A percentile compares a stretch with the other conserved stretches of the same genome.
phyloP scores from a whole-genome alignment of 176 grass and related monocot species.

The Aechmea fasciata region DNA sequence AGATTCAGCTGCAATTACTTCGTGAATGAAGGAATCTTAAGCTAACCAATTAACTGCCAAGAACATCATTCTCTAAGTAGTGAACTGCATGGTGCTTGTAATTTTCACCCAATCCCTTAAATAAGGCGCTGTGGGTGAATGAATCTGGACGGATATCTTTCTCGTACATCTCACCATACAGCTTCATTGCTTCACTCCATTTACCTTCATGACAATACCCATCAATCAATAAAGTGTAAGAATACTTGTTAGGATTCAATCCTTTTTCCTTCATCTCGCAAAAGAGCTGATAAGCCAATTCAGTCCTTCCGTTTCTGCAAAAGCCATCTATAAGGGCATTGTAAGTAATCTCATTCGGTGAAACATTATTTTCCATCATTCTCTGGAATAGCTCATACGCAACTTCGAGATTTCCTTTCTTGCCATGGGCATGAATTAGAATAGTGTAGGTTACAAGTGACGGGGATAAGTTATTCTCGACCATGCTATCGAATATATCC shows the following conservation, averaged over 20 bases:
- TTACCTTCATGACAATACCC: slow-evolving; percentile 44
- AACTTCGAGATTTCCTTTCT: slow-evolving; percentile 36
- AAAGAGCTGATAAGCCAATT: slow-evolving; percentile 56
- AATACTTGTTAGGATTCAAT: slow-evolving; percentile 57
- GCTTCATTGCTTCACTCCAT: slow-evolving; percentile 46
- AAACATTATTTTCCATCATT: slow-evolving; percentile 36
- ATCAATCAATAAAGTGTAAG: slow-evolving; percentile 60
- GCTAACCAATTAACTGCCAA: slow-evolving; percentile 36
- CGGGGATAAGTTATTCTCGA: slow-evolving; percentile 35
- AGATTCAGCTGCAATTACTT: neutral
- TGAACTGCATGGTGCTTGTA: slow-evolving; percentile 33
- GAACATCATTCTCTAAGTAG: slow-evolving; percentile 68
- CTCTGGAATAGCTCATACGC: slow-evolving; percentile 46
- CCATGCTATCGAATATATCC: slow-evolving; percentile 35
- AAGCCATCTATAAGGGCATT: slow-evolving; percentile 61
- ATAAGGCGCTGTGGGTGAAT: slow-evolving; percentile 38
- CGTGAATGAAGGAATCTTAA: slow-evolving; percentile 1
- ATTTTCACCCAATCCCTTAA: slow-evolving; percentile 54
- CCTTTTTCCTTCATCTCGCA: slow-evolving; percentile 46
- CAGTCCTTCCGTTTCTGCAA: slow-evolving; percentile 40
- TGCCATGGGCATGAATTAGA: slow-evolving; percentile 55
- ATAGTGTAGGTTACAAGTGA: slow-evolving; percentile 61
- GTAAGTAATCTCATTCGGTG: slow-evolving; percentile 67
- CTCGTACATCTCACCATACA: slow-evolving; percentile 65
- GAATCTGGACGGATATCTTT: slow-evolving; percentile 49